Evolutionary conservation across 345 rosid species (phyloP), one percentile per base, ranked within the genome.

Genomic region (Kernera saxatilis): DNA sequence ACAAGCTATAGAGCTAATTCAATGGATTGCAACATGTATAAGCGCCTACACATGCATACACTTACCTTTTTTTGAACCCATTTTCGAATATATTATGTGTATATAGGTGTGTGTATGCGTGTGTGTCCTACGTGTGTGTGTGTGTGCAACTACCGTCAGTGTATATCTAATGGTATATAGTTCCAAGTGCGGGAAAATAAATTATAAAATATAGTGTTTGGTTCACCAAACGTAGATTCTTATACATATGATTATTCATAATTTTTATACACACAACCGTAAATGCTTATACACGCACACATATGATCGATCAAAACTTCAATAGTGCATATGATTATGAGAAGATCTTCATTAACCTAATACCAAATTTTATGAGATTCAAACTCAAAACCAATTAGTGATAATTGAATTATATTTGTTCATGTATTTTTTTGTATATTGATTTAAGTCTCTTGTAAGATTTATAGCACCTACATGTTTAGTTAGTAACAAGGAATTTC

Each of bases 221-320:
- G 77, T 57, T 58, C 67, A 73, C 72, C 77, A 66, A 50, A 57
- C 68, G 48, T 30, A 67, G 49, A 72, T 64, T 44, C 64, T 14
- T 36, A 27, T 25, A 64, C n/a, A 40, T 40, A 17, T 59, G 58
- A 46, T 50, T 48, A 48, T 69, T 23, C 14, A 23, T 48, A 49
- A 62, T 27, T 21, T 17, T 26, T 8, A 40, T 41, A 43, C 62
- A 43, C 63, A n/a, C 76, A 63, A 63, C 55, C 63, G 48, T 53
- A 43, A 41, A 18, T 62, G 21, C 11, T 50, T 40, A 41, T 55
- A n/a, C 25, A n/a, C n/a, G n/a, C n/a, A n/a, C n/a, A n/a, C n/a
- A 54, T 30, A 32, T 54, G 22, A 30, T 54, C n/a, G n/a, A n/a
- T n/a, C n/a, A n/a, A n/a, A n/a, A n/a, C n/a, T n/a, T n/a, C 17